A percentile compares a stretch with the other conserved stretches of the same genome.
These are phyloP conservation scores for Albatrellus sp. DNA, from an alignment of 1,284 basidiomycete genomes.

Conservation along the genomic window DNA sequence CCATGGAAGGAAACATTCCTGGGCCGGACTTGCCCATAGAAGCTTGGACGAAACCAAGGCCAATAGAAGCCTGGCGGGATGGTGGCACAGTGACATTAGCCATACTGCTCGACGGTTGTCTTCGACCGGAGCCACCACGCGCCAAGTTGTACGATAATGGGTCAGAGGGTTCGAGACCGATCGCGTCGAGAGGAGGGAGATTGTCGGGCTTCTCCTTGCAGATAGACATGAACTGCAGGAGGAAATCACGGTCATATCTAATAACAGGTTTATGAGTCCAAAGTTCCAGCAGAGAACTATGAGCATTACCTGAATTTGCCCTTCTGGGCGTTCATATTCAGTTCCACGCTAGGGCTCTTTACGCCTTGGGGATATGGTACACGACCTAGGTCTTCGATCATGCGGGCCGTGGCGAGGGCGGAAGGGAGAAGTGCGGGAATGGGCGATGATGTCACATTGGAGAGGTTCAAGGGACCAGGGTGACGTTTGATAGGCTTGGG, in stretches of 20 bases:
- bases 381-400: conserved; percentile 73
- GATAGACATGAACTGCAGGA: conserved; percentile 92
- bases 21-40: conserved; percentile 70
- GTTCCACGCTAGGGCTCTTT: conserved; percentile 73
- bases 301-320: conserved; percentile 75
- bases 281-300: background rate
- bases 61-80: conserved; percentile 39
- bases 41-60: conserved; percentile 38
- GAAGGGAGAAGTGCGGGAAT: conserved; percentile 42
- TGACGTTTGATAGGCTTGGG: conserved; percentile 27
- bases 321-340: conserved; percentile 75
- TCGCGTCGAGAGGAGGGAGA: conserved; percentile 81
- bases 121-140: conserved; percentile 52
- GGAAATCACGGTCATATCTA: conserved; percentile 95
- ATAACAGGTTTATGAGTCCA: background rate
- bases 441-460: conserved; percentile 27
- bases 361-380: conserved; percentile 81
- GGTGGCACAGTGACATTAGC: conserved; percentile 24
- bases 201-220: conserved; percentile 92
- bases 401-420: conserved; percentile 61
- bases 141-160: conserved; percentile 35
- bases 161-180: conserved; percentile 78
- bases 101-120: conserved; percentile 27
- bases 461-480: conserved; percentile 68
- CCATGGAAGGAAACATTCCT: conserved; percentile 41